These are phyloP conservation scores for Hypoxylon rubiginosum DNA, from an alignment of 2,329 filamentous ascomycete species.

Conservation along the genomic window DNA sequence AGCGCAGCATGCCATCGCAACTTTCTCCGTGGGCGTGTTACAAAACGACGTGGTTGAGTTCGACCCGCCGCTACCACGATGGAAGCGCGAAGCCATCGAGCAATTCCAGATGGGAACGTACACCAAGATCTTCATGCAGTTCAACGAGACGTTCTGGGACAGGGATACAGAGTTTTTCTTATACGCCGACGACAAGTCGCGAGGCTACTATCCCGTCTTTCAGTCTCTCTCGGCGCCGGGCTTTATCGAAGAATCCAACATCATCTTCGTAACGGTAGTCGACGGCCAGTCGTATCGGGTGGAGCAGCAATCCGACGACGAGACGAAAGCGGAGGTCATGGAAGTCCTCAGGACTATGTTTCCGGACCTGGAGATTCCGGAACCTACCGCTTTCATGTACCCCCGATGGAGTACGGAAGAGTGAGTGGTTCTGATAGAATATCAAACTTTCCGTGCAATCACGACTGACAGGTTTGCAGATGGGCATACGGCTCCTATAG, in stretches of 20 bases:
- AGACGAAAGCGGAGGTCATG: slow-evolving; percentile 69
- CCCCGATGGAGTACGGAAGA: slow-evolving; percentile 66
- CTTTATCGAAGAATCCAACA: slow-evolving; percentile 72
- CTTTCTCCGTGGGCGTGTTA: slow-evolving; percentile 77
- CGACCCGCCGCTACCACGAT: slow-evolving; percentile 68
- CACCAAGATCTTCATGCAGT: slow-evolving; percentile 80
- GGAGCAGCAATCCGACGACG: slow-evolving; percentile 70
- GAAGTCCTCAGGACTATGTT: slow-evolving; percentile 73
- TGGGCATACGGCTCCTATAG: slow-evolving; percentile 73
- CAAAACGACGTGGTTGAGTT: slow-evolving; percentile 73
- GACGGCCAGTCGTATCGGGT: slow-evolving; percentile 68
- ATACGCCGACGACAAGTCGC: slow-evolving; percentile 58
- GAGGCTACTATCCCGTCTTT: slow-evolving; percentile 69
- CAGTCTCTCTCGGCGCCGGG: slow-evolving; percentile 71
- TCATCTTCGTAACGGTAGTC: slow-evolving; percentile 75
- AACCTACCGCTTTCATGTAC: slow-evolving; percentile 72
- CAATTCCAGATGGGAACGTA: slow-evolving; percentile 79
- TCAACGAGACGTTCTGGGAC: slow-evolving; percentile 76
- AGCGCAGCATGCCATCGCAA: slow-evolving; percentile 67
- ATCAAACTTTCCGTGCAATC: background rate
- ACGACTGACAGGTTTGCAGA: slow-evolving; percentile 12
- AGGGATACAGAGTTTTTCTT: slow-evolving; percentile 60
- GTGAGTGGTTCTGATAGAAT: slow-evolving; percentile 32
- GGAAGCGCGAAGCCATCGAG: slow-evolving; percentile 74
- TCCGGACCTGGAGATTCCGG: slow-evolving; percentile 66